Evolutionary conservation across 23 red algal genomes (phyloP), one percentile per base, ranked within the genome.

Genomic region (Agarophyton chilense): DNA sequence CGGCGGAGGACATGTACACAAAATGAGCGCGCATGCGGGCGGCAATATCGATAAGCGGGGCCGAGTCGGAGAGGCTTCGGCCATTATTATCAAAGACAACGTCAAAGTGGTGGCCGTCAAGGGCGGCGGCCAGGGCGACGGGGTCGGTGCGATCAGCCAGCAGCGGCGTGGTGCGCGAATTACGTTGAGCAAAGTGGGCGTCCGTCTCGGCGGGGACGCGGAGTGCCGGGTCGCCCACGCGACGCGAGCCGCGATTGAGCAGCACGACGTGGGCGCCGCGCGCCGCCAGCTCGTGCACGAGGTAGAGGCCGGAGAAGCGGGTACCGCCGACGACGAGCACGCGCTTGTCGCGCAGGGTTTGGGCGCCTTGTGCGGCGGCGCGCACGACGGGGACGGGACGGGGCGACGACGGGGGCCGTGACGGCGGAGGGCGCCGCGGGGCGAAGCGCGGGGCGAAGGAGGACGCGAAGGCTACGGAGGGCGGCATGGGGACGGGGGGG

Each of bases 1-100:
- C 97, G 0, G 97, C 97, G 45, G 89, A 94, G 2, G 89, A 94
- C 97, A 99, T 99, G 79, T 99, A 99, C 21, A 99, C 84, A 47
- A 96, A 99, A 63, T 99, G 97, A 18, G 82, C 54, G 60, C 71
- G 81, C 79, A 86, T 94, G 5, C 44, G 54, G 0, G 35, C 78
- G 12, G 81, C 89, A 24, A 93, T 31, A 54, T 99, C 97, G 21
- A 90, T 82, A 1, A 95, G 81, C 29, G 97, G 82, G 45, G 32
- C 58, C 3, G 93, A 92, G 54, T 99, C 97, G 10, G 77, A 77
- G 21, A 96, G 68, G 65, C 87, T 82, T n/a, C 97, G 66, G 4
- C 93, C 93, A 54, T 96, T 96, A 24, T 93, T 99, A 86, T 99
- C 97, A 44, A 66, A 99, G 49, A 99, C 55, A 28, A 94, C 90